Evolutionary conservation across 768 basidiomycete genomes (phyloP).

Genomic region (Termitomyces sp.): DNA sequence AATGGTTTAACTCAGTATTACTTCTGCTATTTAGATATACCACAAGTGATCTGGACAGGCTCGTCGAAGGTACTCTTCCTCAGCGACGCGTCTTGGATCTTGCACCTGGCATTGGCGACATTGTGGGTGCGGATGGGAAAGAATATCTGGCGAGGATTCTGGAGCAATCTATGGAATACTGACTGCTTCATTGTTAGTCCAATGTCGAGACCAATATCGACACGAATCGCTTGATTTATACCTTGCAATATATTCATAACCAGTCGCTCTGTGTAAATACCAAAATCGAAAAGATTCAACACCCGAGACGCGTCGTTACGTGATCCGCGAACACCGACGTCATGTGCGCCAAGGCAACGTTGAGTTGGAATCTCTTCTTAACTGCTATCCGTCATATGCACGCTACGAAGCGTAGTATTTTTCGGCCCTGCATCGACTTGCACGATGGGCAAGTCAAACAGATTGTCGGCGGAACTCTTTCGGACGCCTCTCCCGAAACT

Average conservation of each 20-base stretch:
- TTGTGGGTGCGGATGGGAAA: conserved; percentile 77
- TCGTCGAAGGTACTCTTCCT: conserved; percentile 91
- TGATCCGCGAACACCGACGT: not conserved
- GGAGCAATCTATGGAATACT: conserved; percentile 77
- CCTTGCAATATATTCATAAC: not conserved
- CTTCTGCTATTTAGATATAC: conserved; percentile 44
- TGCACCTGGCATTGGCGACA: conserved; percentile 85
- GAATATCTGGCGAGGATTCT: conserved; percentile 82
- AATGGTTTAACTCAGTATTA: not conserved
- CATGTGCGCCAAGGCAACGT: not conserved
- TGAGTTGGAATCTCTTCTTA: too few species aligned
- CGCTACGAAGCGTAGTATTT: conserved; percentile 45
- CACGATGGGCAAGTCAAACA: conserved; percentile 97
- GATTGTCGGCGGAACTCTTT: conserved; percentile 93
- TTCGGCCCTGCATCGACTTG: conserved; percentile 95
- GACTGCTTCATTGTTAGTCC: not conserved
- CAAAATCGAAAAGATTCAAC: not conserved
- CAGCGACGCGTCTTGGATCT: conserved; percentile 91
- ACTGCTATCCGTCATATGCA: conserved; percentile 20
- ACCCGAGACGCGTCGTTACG: not conserved
- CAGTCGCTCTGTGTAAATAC: not conserved
- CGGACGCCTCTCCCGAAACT: conserved; percentile 52
- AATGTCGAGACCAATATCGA: conserved; percentile 6
- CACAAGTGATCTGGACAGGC: conserved; percentile 56
- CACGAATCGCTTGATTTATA: not conserved